Evolutionary conservation across 768 basidiomycete species (phyloP), one percentile per base, ranked within the genome.

Genomic region (Boletellus emodensis): DNA sequence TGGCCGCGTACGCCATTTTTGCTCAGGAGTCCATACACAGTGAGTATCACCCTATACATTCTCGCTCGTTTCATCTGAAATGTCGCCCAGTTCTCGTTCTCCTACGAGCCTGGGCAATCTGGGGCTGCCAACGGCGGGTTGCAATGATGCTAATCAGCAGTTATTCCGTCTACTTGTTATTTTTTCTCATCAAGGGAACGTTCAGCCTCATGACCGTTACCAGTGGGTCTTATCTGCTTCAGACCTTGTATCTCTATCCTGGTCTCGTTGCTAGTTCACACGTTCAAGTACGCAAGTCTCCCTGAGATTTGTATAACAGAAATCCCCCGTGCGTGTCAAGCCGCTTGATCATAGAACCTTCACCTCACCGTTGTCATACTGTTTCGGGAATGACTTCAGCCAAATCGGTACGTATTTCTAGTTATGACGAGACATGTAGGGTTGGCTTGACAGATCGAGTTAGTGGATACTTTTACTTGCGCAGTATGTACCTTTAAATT

Each of bases 91-190:
- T 54, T 40, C 44, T 59, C 17, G 56, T 57, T 14, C 50, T 59
- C 40, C n/a, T 54, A 34, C 46, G 58, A 24, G 53, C 48, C 7
- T 57, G 58, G 49, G 50, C 58, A 24, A 58, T 59, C 40, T 59
- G 58, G 58, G 52, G 58, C 2, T 49, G 52, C 15, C 18, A 14
- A 2, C 20, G 24, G 22, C 8, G 18, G 26, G 20, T 42, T 15
- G 37, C 44, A 18, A 22, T 15, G 5, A 10, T 28, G 7, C 30
- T 59, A 2, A 15, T 59, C 11, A 32, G 13, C 20, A 32, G 42
- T 15, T 59, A 59, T 33, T 4, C 18, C 11, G 7, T 15, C 10
- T 54, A 55, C 17, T 8, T 59, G 28, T 6, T 54, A 18, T 13
- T 49, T 11, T 1, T 39, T 13, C 5, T 59, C 1, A 18, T 35